Percentiles rank a stretch among this genome's conserved stretches.
These are phyloP conservation scores for Peronosclerospora sorghi DNA, from an alignment of 352 stramenopile genomes.

Conservation along the genomic window DNA sequence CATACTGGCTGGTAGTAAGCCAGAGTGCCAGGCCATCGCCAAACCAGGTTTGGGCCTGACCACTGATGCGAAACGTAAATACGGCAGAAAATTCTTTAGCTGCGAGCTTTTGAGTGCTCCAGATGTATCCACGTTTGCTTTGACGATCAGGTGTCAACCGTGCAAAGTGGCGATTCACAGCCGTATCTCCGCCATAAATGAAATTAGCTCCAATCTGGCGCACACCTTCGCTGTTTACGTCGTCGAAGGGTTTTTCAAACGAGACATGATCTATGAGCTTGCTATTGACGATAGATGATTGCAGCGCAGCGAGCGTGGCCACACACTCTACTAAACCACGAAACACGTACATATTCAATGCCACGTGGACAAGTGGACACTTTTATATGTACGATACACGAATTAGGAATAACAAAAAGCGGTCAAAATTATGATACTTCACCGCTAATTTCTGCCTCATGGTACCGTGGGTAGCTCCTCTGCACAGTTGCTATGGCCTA, in stretches of 20 bases:
- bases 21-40: slow-evolving; percentile 74
- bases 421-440: no score
- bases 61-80: slow-evolving; percentile 78
- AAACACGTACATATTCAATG: no score
- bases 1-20: slow-evolving; percentile 51
- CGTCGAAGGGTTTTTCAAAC: slow-evolving; percentile 76
- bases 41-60: slow-evolving; percentile 62
- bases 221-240: slow-evolving; percentile 45
- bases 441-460: no score
- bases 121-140: slow-evolving; percentile 65
- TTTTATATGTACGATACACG: no score
- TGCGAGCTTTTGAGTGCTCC: slow-evolving; percentile 53
- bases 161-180: slow-evolving; percentile 74
- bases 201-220: slow-evolving; percentile 50
- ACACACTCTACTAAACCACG: slow-evolving; percentile 1
- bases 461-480: no score
- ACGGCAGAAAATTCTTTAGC: slow-evolving; percentile 60
- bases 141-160: slow-evolving; percentile 72
- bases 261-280: slow-evolving; percentile 42
- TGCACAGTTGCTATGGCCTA: no score
- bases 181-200: slow-evolving; percentile 42
- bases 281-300: slow-evolving; percentile 9
- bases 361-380: slow-evolving; percentile 17
- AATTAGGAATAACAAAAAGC: no score
- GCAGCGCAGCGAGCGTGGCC: slow-evolving; percentile 9